Evolutionary conservation across 176 grass and related monocot species (phyloP).

Genomic region (Zoysia japonica): DNA sequence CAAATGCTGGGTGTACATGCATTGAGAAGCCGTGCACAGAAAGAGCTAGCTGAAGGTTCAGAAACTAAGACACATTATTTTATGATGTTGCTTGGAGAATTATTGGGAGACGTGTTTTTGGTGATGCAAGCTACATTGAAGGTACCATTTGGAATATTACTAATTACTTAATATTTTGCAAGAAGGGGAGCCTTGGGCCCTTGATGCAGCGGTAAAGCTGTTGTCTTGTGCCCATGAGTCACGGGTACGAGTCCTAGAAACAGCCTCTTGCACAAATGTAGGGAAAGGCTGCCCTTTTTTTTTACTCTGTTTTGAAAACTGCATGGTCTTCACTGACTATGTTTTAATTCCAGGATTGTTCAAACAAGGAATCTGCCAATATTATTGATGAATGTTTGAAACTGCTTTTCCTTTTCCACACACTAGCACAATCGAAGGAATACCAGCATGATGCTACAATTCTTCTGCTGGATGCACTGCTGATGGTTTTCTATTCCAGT

Average conservation of each 20-base stretch:
- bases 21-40: conserved; percentile 81
- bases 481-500: conserved; percentile 72
- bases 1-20: conserved; percentile 74
- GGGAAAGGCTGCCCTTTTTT: too few species aligned
- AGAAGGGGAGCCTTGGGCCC: neutral
- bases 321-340: conserved; percentile 21
- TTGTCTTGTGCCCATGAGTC: too few species aligned
- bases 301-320: too few species aligned
- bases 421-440: conserved; percentile 63
- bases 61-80: conserved; percentile 56
- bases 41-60: conserved; percentile 69
- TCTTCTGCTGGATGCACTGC: conserved; percentile 77
- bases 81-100: conserved; percentile 62
- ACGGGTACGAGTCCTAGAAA: too few species aligned
- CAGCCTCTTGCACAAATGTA: too few species aligned
- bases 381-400: conserved; percentile 83
- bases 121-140: conserved; percentile 66
- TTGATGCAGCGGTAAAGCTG: too few species aligned
- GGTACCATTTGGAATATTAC: conserved; percentile 51
- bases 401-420: conserved; percentile 78
- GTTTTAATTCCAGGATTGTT: conserved; percentile 66
- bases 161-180: conserved; percentile 28
- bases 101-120: conserved; percentile 70
- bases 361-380: conserved; percentile 65
- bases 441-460: conserved; percentile 60